Percentiles rank a stretch among this genome's conserved stretches.
These are phyloP conservation scores for Coprinopsis cinerea DNA, from an alignment of 768 basidiomycete genomes.

Conservation along the genomic window DNA sequence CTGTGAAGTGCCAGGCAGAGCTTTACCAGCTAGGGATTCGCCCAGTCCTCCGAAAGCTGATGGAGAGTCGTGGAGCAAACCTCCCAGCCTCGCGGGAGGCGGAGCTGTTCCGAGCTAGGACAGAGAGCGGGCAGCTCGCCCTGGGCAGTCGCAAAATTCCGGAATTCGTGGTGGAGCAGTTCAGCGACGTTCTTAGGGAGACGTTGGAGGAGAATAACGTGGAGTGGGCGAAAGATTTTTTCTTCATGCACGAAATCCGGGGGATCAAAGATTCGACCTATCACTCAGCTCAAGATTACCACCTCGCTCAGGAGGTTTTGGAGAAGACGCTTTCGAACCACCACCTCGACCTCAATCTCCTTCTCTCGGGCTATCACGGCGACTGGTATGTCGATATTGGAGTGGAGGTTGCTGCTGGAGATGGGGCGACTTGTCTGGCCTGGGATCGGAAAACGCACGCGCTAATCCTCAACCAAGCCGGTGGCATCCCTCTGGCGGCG, in stretches of 20 bases:
- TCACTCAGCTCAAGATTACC: background rate
- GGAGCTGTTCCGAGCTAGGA: background rate
- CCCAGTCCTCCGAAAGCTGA: background rate
- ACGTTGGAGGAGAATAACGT: background rate
- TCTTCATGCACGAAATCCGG: slow-evolving; percentile 10
- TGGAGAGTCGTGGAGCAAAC: background rate
- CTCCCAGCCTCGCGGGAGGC: background rate
- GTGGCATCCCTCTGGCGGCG: background rate
- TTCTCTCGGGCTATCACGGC: background rate
- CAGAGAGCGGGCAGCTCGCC: background rate
- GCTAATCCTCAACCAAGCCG: background rate
- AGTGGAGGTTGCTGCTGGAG: slow-evolving; percentile 13
- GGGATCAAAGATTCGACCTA: slow-evolving; percentile 9
- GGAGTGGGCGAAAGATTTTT: slow-evolving; percentile 5
- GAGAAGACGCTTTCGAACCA: slow-evolving; percentile 1
- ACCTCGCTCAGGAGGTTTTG: background rate
- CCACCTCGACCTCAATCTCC: background rate
- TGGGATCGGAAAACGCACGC: slow-evolving; percentile 10
- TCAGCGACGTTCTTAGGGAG: background rate
- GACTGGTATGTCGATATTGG: slow-evolving; percentile 20
- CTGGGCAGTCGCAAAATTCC: slow-evolving; percentile 1
- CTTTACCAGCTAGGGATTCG: background rate
- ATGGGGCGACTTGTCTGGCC: slow-evolving; percentile 12
- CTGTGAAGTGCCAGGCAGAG: background rate
- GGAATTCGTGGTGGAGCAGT: background rate